Evolutionary conservation across 2,329 filamentous ascomycete species (phyloP), one percentile per base, ranked within the genome.

Genomic region (Podosphaera fusca): DNA sequence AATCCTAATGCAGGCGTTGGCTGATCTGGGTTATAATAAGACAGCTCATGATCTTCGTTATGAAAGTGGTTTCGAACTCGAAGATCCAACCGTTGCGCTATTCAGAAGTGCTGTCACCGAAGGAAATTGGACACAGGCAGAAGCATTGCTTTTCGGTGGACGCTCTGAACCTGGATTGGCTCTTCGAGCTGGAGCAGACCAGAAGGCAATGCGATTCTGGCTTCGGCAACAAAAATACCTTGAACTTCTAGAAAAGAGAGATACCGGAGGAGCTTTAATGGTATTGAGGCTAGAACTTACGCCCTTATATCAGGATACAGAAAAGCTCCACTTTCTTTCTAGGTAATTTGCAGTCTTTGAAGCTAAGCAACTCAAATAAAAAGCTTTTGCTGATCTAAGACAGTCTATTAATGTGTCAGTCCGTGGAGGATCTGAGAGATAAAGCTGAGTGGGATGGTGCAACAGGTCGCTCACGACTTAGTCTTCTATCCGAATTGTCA

Each of bases 201-300:
- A 77, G 58, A 80, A 83, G 62, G 75, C 84, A 56, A 90, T 98
- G 84, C 77, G 83, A 52, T 95, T 96, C 68, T 82, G 82, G 73
- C 74, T 98, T 64, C 79, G 90, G 61, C 85, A 94, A 67, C 92
- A 98, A 68, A 96, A 96, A 69, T 98, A 90, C 64, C 74, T 98
- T 35, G 92, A 98, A 71, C 73, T 95, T 7, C 72, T 98, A 49
- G 89, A 96, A 68, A 74, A 75, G 64, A 75, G 81, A 62, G 82
- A 95, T 63, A 78, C 86, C 7, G 76, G 76, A 12, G 75, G 77
- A 55, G 92, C 90, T 6, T 74, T 98, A 58, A 75, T 76, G 65
- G 87, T 95, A n/a, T 75, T 98, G 51, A 81, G 92, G 29, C 81
- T 80, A 60, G 90, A 98, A 71, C 72, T 98, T 57, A 92, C 88